Base-by-base conservation (phyloP, 192 early-diverging fungal genomes). In the Phlyctochytrium bullatum region DNA sequence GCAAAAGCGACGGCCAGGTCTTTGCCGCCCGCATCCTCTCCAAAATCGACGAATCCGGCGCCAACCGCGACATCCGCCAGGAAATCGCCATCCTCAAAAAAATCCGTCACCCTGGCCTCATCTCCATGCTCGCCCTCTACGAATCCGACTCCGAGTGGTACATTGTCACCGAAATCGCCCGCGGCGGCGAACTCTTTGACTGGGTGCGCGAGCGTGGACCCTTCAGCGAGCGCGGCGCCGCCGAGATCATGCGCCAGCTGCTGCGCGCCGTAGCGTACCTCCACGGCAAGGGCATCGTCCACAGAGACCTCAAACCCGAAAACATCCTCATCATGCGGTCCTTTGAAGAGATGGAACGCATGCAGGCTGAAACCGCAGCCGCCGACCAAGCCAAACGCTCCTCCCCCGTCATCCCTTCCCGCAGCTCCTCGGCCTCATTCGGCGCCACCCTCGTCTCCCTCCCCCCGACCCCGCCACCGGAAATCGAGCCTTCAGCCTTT, bases 1-100 rank as follows among this genome's bases (percentile, higher is more conserved):
- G 88, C 16, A 85, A 82, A 62, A 57, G 67, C 2, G 85, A 88
- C 0, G 68, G 73, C 0, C 32, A 79, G 24, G 79, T 82, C 6
- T 92, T 77, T 79, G 92, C 92, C 2, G 80, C 86, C 29, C 93
- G 92, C 57, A 90, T 90, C 36, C 90, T 91, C 59, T 69, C 83
- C 56, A 92, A 90, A 69, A 80, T 79, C 74, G 76, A 64, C 25
- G 63, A 71, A 51, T 33, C 35, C 16, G 24, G 61, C 84, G 88
- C 79, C 34, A 85, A 89, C 63, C 78, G 79, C 29, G 75, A 83
- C 36, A 87, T 89, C 23, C 68, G 73, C 54, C 82, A 76, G 32
- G 92, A 93, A 65, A 79, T 93, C 31, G 74, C 80, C 36, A 79
- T 93, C n/a, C 78, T 93, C 2, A 82, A 81, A 50, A 74, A 86